Percentiles rank a stretch among this genome's conserved stretches.
Evolutionary conservation across 495 filamentous ascomycete genomes (phyloP).

Genomic region (Talaromyces wortmannii): DNA sequence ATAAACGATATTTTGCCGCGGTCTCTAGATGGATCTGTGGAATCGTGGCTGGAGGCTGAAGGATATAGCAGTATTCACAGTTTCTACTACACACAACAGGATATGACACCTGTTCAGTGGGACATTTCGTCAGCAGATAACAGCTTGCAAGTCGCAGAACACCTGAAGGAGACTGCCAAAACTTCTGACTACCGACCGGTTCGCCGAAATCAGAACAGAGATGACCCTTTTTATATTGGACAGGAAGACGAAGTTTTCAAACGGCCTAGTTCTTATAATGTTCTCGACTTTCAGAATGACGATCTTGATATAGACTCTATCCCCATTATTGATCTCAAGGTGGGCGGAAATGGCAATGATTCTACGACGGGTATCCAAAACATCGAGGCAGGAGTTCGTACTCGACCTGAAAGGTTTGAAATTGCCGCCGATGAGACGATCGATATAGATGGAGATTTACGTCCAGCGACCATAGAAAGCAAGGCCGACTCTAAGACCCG

Average conservation of each 20-base stretch:
- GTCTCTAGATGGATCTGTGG: slow-evolving; percentile 37
- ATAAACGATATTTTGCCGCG: slow-evolving; percentile 68
- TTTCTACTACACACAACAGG: slow-evolving; percentile 60
- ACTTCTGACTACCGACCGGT: slow-evolving; percentile 41
- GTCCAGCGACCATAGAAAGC: slow-evolving; percentile 6
- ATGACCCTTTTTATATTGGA: slow-evolving; percentile 93
- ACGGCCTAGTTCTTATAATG: slow-evolving; percentile 56
- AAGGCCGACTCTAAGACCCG: slow-evolving; percentile 23
- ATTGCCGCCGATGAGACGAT: slow-evolving; percentile 56
- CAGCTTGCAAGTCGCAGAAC: neutral
- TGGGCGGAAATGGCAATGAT: slow-evolving; percentile 12
- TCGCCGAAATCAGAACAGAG: slow-evolving; percentile 69
- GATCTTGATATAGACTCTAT: slow-evolving; percentile 88
- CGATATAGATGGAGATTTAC: slow-evolving; percentile 13
- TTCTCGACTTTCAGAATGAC: slow-evolving; percentile 60
- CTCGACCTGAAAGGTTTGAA: slow-evolving; percentile 39
- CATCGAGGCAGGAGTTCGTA: slow-evolving; percentile 1
- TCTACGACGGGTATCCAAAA: slow-evolving; percentile 5
- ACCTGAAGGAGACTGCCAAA: slow-evolving; percentile 17
- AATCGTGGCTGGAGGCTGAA: slow-evolving; percentile 2
- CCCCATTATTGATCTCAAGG: slow-evolving; percentile 85
- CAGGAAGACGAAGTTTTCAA: slow-evolving; percentile 27
- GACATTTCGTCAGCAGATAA: neutral
- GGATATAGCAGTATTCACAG: slow-evolving; percentile 38
- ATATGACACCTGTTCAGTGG: slow-evolving; percentile 24